Conservation (phyloP, 2,329 filamentous ascomycete genomes). For the Proliferodiscus dingleyae region DNA sequence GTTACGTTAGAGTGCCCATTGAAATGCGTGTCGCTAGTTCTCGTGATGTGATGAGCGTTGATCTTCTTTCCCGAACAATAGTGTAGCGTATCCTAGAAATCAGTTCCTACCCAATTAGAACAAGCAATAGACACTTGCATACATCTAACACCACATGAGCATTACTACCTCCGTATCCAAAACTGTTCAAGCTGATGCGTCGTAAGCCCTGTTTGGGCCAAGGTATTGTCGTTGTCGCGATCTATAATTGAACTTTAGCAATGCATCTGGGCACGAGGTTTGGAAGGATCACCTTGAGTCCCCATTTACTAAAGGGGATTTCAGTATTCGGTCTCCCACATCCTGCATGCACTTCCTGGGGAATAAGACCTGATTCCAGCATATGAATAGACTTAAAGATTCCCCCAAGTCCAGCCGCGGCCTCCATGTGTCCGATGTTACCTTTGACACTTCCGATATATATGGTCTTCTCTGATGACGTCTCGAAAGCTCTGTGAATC, state of each 20-base stretch:
- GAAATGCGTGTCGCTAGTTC: no score
- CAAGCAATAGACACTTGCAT: no score
- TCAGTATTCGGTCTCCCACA: background rate
- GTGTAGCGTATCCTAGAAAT: no score
- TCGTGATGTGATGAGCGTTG: no score
- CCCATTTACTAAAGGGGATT: background rate
- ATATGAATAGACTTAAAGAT: slow-evolving; percentile 41
- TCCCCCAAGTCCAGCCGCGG: slow-evolving; percentile 37
- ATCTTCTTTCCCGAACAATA: no score
- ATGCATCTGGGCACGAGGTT: slow-evolving; percentile 20
- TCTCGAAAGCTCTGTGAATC: slow-evolving; percentile 5
- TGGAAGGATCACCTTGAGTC: background rate
- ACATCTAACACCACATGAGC: slow-evolving; percentile 9
- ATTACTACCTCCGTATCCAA: slow-evolving; percentile 18
- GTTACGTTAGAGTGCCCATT: no score
- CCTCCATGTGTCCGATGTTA: slow-evolving; percentile 41
- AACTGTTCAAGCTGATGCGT: slow-evolving; percentile 15
- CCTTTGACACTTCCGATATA: slow-evolving; percentile 27
- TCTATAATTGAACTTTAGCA: slow-evolving; percentile 10
- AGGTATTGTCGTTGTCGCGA: background rate
- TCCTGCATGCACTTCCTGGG: slow-evolving; percentile 2
- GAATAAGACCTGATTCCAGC: slow-evolving; percentile 18
- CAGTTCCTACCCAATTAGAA: no score
- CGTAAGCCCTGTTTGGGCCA: slow-evolving; percentile 2
- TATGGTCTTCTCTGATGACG: background rate